Base-by-base conservation (phyloP, 2,329 filamentous ascomycete genomes). In the Dothidotthia symphoricarpi region DNA sequence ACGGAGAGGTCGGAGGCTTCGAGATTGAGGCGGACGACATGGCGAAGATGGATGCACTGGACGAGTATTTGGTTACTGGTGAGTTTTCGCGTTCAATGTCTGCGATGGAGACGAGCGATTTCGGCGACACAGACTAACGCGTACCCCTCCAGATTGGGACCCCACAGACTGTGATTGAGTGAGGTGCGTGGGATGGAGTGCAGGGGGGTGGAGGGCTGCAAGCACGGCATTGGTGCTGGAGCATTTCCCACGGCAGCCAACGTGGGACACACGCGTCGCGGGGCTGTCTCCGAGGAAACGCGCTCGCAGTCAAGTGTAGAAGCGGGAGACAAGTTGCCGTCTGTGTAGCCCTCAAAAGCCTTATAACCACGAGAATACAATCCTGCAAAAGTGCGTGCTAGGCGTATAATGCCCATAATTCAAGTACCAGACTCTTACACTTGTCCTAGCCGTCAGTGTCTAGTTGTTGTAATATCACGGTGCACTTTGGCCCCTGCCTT, bases 11-110 rank as follows among this genome's bases (percentile, higher is more conserved):
- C 10, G 76, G 73, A 2, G 68, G 70, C 0, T 82, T 86, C 47
- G 72, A 75, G 36, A 82, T 89, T 34, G 73, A 74, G 0, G 69
- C 73, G n/a, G 71, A 63, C n/a, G 83, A 88, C 57, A 76, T 88
- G 74, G 62, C 73, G 50, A 65, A 34, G 4, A 68, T 89, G 73
- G 81, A 86, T 56, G 73, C 55, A 0, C 67, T 88, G 34, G 84
- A 89, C 61, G 85, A 90, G 67, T 76, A 80, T 55, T 70, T 89
- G 16, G 83, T 88, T 2, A 88, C 84, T 2, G 59, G 58, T 61
- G 31, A 54, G 59, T 45, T 13, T n/a, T 12, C 28, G 32, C 35
- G 16, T 36, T 22, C 32, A 17, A 27, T 25, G 24, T n/a, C 10
- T 28, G 24, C 28, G 31, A 31, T 13, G 31, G 16, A 30, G 34